phyloP scores from a whole-genome alignment of 2,329 filamentous ascomycete species.

The Ophiocordyceps camponoti-leonardi region DNA sequence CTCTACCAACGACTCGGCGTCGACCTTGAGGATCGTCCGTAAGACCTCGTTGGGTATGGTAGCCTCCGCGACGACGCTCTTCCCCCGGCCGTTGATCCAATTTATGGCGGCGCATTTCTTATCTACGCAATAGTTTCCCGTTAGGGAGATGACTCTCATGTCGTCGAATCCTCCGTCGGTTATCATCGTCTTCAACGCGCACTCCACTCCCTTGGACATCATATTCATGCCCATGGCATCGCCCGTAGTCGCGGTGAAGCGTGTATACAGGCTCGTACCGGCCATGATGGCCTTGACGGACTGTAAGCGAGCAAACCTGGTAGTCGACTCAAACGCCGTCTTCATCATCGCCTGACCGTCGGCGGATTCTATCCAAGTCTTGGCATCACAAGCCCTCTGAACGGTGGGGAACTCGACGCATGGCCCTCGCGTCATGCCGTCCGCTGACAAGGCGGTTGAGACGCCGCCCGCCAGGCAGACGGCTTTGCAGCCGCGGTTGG shows the following conservation, averaged over 20 bases:
- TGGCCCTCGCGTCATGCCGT: slow-evolving; percentile 95
- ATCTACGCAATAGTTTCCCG: slow-evolving; percentile 94
- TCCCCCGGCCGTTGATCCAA: slow-evolving; percentile 97
- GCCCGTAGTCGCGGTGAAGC: slow-evolving; percentile 96
- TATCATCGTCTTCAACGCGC: slow-evolving; percentile 77
- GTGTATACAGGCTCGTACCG: slow-evolving; percentile 88
- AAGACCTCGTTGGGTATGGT: slow-evolving; percentile 86
- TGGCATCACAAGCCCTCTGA: slow-evolving; percentile 76
- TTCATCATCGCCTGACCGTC: slow-evolving; percentile 70
- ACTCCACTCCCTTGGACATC: slow-evolving; percentile 98
- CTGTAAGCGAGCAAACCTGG: slow-evolving; percentile 79
- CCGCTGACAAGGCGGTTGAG: slow-evolving; percentile 74
- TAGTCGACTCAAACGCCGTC: slow-evolving; percentile 91
- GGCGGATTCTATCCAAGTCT: slow-evolving; percentile 90
- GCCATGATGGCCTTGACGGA: slow-evolving; percentile 83
- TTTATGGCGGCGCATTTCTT: slow-evolving; percentile 97
- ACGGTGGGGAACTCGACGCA: slow-evolving; percentile 86
- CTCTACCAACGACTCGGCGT: slow-evolving; percentile 86
- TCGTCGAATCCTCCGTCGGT: slow-evolving; percentile 83
- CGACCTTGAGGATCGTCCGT: slow-evolving; percentile 73
- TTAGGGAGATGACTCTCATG: slow-evolving; percentile 87
- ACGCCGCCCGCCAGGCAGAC: slow-evolving; percentile 94
- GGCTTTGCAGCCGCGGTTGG: slow-evolving; percentile 87
- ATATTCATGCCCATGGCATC: slow-evolving; percentile 99
- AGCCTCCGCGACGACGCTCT: slow-evolving; percentile 90